These are phyloP conservation scores for Rhododendron mucronatum DNA, from an alignment of 148 eudicot species.

Conservation along the genomic window DNA sequence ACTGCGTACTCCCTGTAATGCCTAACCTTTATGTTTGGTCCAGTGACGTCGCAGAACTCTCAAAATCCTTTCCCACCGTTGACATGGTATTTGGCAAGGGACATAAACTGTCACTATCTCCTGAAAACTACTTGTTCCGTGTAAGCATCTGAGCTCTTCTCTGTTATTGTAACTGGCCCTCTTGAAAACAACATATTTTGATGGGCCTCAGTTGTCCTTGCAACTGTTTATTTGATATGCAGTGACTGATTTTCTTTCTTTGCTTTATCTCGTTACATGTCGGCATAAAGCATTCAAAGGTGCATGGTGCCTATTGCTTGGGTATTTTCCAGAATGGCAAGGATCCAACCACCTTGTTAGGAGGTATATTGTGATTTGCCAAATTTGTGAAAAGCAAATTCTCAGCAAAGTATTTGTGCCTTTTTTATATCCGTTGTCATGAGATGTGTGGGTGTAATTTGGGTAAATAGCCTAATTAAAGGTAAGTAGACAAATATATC, in stretches of 20 bases:
- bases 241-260: slow-evolving; percentile 5
- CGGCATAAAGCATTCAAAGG: slow-evolving; percentile 68
- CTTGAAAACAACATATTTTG: not conserved
- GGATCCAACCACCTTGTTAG: slow-evolving; percentile 88
- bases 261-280: not conserved
- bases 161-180: not conserved
- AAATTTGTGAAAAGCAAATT: not conserved
- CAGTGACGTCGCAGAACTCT: slow-evolving; percentile 68
- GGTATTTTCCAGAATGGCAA: slow-evolving; percentile 88
- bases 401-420: not conserved
- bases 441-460: not conserved
- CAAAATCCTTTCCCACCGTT: slow-evolving; percentile 68
- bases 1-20: not conserved
- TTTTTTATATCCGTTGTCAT: not conserved
- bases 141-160: slow-evolving; percentile 27
- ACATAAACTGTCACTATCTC: slow-evolving; percentile 63
- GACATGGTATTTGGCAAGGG: slow-evolving; percentile 80
- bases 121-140: slow-evolving; percentile 92
- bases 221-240: slow-evolving; percentile 4
- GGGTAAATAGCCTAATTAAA: not conserved
- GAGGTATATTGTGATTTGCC: slow-evolving; percentile 54
- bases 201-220: slow-evolving; percentile 1
- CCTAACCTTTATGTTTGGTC: slow-evolving; percentile 17
- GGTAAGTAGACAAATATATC: not conserved
- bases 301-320: slow-evolving; percentile 85